A percentile compares a stretch with the other conserved stretches of the same genome.
Evolutionary conservation across 805 yeast genomes (phyloP).

Genomic region (Teunomyces stri): DNA sequence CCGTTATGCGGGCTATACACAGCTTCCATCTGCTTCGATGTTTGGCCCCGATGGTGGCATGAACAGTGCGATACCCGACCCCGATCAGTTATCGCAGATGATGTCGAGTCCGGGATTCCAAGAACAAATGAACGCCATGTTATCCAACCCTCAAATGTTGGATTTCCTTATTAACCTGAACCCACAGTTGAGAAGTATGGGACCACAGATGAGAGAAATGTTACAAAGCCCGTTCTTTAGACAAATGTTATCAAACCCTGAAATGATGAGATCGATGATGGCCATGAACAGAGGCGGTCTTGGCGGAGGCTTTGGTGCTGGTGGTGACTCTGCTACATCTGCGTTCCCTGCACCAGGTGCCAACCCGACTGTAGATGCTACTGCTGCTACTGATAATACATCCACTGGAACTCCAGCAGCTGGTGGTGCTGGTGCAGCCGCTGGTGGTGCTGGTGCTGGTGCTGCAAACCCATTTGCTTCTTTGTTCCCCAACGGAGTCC

Average conservation of each 20-base stretch:
- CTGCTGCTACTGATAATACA: constrained; percentile 8
- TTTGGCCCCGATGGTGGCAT: constrained; percentile 96
- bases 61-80: constrained; percentile 66
- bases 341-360: constrained; percentile 40
- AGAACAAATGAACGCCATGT: constrained; percentile 77
- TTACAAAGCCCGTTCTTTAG: constrained; percentile 81
- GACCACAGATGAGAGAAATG: constrained; percentile 85
- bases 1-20: constrained; percentile 88
- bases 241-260: constrained; percentile 71
- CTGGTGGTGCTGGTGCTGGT: constrained; percentile 10
- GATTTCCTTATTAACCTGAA: constrained; percentile 78
- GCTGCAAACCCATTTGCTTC: constrained; percentile 41
- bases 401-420: constrained; percentile 10
- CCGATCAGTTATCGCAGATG: constrained; percentile 71
- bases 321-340: constrained; percentile 8
- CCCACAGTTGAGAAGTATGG: constrained; percentile 82
- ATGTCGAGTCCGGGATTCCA: constrained; percentile 80
- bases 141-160: constrained; percentile 84
- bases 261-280: constrained; percentile 79
- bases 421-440: constrained; percentile 11
- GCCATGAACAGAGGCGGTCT: constrained; percentile 54
- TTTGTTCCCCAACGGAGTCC: constrained; percentile 32
- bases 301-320: constrained; percentile 19
- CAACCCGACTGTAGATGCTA: constrained; percentile 32
- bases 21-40: constrained; percentile 81